Conservation (phyloP, 2,329 filamentous ascomycete genomes). For the Ophiostoma angusticollis region DNA sequence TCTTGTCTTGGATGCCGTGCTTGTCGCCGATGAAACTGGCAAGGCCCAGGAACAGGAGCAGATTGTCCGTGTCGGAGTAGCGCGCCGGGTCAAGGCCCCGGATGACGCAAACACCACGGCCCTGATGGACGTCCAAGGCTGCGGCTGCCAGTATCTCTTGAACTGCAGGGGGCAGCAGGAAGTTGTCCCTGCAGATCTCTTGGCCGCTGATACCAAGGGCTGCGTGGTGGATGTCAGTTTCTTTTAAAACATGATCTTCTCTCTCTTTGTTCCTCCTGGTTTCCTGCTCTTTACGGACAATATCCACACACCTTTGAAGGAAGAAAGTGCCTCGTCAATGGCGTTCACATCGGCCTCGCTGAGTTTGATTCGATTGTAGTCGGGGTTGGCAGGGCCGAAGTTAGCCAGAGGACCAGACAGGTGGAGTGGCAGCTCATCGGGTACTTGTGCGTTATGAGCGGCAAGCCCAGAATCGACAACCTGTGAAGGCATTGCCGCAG, state of each 20-base stretch:
- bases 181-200: slow-evolving; percentile 24
- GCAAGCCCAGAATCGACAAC: too few species aligned
- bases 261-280: too few species aligned
- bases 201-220: slow-evolving; percentile 24
- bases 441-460: not conserved
- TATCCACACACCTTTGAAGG: slow-evolving; percentile 20
- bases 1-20: slow-evolving; percentile 37
- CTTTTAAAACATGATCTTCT: too few species aligned
- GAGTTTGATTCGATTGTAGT: slow-evolving; percentile 10
- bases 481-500: too few species aligned
- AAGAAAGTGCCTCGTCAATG: slow-evolving; percentile 16
- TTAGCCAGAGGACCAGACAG: slow-evolving; percentile 8
- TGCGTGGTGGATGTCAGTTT: slow-evolving; percentile 1
- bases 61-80: slow-evolving; percentile 40
- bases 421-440: not conserved
- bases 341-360: too few species aligned
- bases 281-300: too few species aligned
- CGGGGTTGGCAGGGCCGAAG: slow-evolving; percentile 5
- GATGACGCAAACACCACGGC: slow-evolving; percentile 40
- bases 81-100: slow-evolving; percentile 35
- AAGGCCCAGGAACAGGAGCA: slow-evolving; percentile 43
- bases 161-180: slow-evolving; percentile 27
- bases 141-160: slow-evolving; percentile 22
- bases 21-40: slow-evolving; percentile 42
- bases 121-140: slow-evolving; percentile 26